These are phyloP conservation scores for Stachybotrys chartarum DNA, from an alignment of 2,329 filamentous ascomycete genomes.

Conservation along the genomic window DNA sequence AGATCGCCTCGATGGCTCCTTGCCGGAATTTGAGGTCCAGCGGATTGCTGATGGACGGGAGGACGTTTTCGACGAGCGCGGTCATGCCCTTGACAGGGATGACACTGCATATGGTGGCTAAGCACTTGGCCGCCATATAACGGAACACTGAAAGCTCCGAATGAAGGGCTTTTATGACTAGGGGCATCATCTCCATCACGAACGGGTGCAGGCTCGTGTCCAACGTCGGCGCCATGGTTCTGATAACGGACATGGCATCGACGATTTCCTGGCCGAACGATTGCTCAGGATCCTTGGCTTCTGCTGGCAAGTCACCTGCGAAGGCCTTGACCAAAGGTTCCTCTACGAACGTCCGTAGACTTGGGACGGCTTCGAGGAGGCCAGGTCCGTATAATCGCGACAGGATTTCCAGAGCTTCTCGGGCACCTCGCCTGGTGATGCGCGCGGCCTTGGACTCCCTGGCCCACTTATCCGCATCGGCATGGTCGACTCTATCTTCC, in stretches of 20 bases:
- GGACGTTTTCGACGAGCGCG: slow-evolving; percentile 83
- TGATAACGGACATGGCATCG: slow-evolving; percentile 86
- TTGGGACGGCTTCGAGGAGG: slow-evolving; percentile 78
- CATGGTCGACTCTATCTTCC: slow-evolving; percentile 88
- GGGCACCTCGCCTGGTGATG: slow-evolving; percentile 86
- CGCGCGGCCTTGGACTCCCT: slow-evolving; percentile 81
- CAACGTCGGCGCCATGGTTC: slow-evolving; percentile 88
- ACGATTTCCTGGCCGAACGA: slow-evolving; percentile 85
- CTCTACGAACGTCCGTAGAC: slow-evolving; percentile 74
- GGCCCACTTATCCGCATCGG: slow-evolving; percentile 84
- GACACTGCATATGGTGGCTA: slow-evolving; percentile 95
- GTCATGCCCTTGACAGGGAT: slow-evolving; percentile 95
- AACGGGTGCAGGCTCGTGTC: slow-evolving; percentile 69
- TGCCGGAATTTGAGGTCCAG: slow-evolving; percentile 84
- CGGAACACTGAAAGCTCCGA: slow-evolving; percentile 86
- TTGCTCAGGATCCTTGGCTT: slow-evolving; percentile 66
- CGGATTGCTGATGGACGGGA: slow-evolving; percentile 87
- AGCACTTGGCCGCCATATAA: slow-evolving; percentile 94
- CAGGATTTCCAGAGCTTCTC: slow-evolving; percentile 86
- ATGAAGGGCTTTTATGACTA: slow-evolving; percentile 81
- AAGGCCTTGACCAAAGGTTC: slow-evolving; percentile 72
- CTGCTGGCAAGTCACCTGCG: slow-evolving; percentile 59
- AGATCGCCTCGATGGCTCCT: slow-evolving; percentile 90
- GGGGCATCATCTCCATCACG: slow-evolving; percentile 74
- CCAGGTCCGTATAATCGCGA: slow-evolving; percentile 70